A percentile compares a stretch with the other conserved stretches of the same genome.
Evolutionary conservation across 2,329 filamentous ascomycete species (phyloP).

Genomic region (Orbilia quercus): DNA sequence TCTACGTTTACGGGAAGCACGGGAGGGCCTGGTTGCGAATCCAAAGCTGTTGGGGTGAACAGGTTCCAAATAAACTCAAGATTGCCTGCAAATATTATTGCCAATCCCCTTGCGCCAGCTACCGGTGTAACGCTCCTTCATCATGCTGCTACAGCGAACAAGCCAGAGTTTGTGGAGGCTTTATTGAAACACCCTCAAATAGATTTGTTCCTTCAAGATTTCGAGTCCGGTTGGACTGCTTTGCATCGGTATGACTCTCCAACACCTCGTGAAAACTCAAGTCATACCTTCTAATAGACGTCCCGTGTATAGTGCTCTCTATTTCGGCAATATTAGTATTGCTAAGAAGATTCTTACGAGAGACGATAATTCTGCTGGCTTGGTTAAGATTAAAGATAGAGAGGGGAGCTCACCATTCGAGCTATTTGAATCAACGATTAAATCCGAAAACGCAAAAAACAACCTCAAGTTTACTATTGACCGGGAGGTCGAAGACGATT

Average conservation of each 20-base stretch:
- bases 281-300: conserved; percentile 71
- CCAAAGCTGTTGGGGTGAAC: conserved; percentile 64
- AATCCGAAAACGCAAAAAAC: conserved; percentile 67
- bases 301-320: conserved; percentile 57
- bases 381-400: conserved; percentile 77
- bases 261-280: conserved; percentile 75
- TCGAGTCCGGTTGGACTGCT: conserved; percentile 94
- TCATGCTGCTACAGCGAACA: conserved; percentile 78
- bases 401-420: conserved; percentile 93
- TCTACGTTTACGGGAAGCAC: conserved; percentile 65
- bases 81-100: conserved; percentile 77
- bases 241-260: conserved; percentile 72
- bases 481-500: conserved; percentile 69
- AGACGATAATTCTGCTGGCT: conserved; percentile 74
- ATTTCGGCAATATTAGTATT: conserved; percentile 60
- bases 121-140: conserved; percentile 75
- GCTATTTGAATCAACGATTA: conserved; percentile 87
- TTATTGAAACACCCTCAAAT: conserved; percentile 83
- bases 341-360: conserved; percentile 83
- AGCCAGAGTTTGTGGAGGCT: conserved; percentile 78
- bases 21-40: conserved; percentile 53
- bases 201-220: conserved; percentile 87
- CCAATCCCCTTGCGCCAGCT: conserved; percentile 35
- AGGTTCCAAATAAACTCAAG: conserved; percentile 83
- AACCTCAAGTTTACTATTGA: conserved; percentile 62